A percentile compares a stretch with the other conserved stretches of the same genome.
These are phyloP conservation scores for Trichoderma aggressivum DNA, from an alignment of 2,329 filamentous ascomycete genomes.

Conservation along the genomic window DNA sequence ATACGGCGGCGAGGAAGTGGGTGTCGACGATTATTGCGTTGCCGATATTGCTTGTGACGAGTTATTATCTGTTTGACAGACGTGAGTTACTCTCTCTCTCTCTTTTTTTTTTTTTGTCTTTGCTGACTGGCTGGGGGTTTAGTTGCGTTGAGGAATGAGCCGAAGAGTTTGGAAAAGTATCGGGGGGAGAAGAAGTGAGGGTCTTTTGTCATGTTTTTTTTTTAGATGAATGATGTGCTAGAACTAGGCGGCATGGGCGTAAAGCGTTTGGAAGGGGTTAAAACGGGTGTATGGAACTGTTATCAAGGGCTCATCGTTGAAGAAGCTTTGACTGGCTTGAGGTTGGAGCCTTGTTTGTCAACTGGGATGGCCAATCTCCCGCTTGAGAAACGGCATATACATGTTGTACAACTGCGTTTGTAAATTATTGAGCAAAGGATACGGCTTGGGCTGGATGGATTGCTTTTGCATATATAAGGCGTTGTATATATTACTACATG, in stretches of 20 bases:
- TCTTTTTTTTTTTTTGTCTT: not conserved
- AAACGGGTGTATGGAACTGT: not conserved
- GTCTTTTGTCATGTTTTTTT: not conserved
- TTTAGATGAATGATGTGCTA: not conserved
- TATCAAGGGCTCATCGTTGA: not conserved
- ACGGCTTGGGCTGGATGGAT: not conserved
- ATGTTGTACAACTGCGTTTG: not conserved
- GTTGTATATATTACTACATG: not conserved
- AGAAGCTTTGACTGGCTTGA: not conserved
- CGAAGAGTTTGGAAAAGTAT: constrained; percentile 27
- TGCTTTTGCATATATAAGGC: not conserved
- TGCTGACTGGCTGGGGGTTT: not conserved
- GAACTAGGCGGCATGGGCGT: too few relatives aligned
- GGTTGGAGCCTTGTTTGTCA: not conserved
- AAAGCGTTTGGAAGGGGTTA: not conserved
- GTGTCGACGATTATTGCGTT: constrained; percentile 47
- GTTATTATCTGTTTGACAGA: constrained; percentile 52
- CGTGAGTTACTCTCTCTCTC: constrained; percentile 34
- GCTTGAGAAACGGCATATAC: not conserved
- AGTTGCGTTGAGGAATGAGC: constrained; percentile 34
- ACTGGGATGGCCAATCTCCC: not conserved
- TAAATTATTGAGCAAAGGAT: not conserved
- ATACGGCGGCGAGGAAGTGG: constrained; percentile 45
- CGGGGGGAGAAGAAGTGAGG: not conserved
- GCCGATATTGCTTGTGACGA: constrained; percentile 54